phyloP scores from a whole-genome alignment of 257 asterid genomes.

The Solanum etuberosum region DNA sequence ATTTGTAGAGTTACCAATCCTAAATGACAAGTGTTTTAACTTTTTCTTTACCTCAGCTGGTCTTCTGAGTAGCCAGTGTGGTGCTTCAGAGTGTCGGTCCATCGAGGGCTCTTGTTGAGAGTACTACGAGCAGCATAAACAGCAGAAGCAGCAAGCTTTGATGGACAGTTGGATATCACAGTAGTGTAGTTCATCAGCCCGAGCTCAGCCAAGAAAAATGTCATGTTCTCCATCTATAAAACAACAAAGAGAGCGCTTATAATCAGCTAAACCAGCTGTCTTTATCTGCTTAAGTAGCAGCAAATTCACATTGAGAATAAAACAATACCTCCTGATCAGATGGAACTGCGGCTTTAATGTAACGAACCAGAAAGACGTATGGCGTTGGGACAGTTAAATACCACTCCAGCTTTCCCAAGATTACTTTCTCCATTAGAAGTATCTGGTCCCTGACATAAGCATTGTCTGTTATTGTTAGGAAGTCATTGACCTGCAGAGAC shows the following conservation, averaged over 20 bases:
- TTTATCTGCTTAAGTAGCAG: neutral
- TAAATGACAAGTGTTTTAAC: neutral
- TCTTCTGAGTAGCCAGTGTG: slow-evolving; percentile 54
- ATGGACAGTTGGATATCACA: slow-evolving; percentile 30
- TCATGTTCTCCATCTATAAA: slow-evolving; percentile 56
- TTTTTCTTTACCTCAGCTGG: slow-evolving; percentile 33
- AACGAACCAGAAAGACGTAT: slow-evolving; percentile 27
- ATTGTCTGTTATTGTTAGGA: slow-evolving; percentile 37
- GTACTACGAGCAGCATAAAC: slow-evolving; percentile 82
- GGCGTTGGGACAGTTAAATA: slow-evolving; percentile 35
- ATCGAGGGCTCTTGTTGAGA: slow-evolving; percentile 36
- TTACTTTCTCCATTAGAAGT: slow-evolving; percentile 24
- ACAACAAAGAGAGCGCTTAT: neutral
- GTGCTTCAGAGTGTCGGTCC: slow-evolving; percentile 70
- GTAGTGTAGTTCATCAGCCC: slow-evolving; percentile 54
- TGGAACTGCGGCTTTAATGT: slow-evolving; percentile 22
- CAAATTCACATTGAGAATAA: neutral
- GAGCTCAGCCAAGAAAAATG: slow-evolving; percentile 60
- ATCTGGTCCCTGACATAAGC: slow-evolving; percentile 26
- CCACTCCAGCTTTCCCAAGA: slow-evolving; percentile 34
- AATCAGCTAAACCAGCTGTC: neutral
- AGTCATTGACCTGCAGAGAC: slow-evolving; percentile 31
- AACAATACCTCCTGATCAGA: neutral
- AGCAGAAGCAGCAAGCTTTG: slow-evolving; percentile 62
- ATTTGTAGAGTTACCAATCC: neutral